Percentiles rank a stretch among this genome's conserved stretches.
phyloP scores from a whole-genome alignment of 164 flowering plant genomes.

The Hamamelis virginiana region DNA sequence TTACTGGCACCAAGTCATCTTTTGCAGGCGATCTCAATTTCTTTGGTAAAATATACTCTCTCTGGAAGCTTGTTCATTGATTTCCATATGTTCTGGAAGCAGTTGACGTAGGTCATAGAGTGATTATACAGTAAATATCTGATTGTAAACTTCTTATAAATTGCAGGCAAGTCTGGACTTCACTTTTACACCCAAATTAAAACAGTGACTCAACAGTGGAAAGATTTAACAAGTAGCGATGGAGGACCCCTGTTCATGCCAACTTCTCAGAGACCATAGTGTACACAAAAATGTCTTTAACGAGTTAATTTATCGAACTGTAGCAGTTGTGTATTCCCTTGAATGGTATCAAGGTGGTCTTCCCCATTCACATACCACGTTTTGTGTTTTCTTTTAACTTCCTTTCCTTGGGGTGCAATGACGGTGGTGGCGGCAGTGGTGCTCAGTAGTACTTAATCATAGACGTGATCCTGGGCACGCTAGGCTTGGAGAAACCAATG shows the following conservation, averaged over 20 bases:
- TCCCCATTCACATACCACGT: too few relatives aligned
- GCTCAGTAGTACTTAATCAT: too few relatives aligned
- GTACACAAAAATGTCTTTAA: background rate
- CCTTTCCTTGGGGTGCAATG: too few relatives aligned
- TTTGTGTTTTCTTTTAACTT: too few relatives aligned
- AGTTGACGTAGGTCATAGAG: background rate
- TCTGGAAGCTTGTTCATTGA: background rate
- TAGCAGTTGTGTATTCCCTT: too few relatives aligned
- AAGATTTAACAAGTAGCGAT: constrained; percentile 31
- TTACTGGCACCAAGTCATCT: constrained; percentile 68
- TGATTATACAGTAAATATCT: background rate
- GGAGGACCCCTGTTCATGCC: constrained; percentile 42
- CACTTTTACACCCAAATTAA: constrained; percentile 64
- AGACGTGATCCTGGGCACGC: too few relatives aligned
- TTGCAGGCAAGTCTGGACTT: constrained; percentile 66
- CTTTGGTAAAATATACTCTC: constrained; percentile 35
- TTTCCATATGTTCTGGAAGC: background rate
- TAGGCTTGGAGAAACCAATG: too few relatives aligned
- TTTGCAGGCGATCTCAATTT: constrained; percentile 67
- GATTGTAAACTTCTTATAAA: background rate
- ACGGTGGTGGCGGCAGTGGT: too few relatives aligned
- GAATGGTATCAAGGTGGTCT: too few relatives aligned
- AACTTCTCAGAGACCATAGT: constrained; percentile 30
- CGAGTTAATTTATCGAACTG: too few relatives aligned
- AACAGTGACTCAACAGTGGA: constrained; percentile 75